phyloP scores from a whole-genome alignment of 768 basidiomycete genomes.

The Calocybe indica region DNA sequence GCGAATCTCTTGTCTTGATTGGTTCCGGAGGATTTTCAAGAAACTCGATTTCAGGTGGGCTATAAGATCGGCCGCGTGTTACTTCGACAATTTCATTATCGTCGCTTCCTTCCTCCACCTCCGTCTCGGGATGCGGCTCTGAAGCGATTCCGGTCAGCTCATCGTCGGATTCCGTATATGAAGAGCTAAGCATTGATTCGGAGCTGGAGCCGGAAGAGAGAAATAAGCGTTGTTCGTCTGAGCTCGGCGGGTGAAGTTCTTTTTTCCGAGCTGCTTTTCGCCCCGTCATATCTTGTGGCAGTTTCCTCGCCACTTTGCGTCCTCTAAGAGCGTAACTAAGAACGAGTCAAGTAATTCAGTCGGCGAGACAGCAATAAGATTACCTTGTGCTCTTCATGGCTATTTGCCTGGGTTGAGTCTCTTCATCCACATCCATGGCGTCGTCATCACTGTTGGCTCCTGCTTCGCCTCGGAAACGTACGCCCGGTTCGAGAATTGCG shows the following conservation, averaged over 20 bases:
- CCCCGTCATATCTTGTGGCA: no score
- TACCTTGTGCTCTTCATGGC: background rate
- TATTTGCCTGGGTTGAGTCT: background rate
- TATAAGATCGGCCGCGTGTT: conserved; percentile 7
- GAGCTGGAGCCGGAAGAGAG: no score
- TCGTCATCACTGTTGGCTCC: conserved; percentile 6
- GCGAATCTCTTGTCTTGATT: background rate
- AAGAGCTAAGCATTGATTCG: no score
- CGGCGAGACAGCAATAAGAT: background rate
- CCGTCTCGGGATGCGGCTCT: conserved; percentile 2
- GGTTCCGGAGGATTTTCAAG: conserved; percentile 9
- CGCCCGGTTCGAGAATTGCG: no score
- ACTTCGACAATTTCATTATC: conserved; percentile 7
- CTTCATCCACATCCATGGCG: conserved; percentile 8
- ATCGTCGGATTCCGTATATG: conserved; percentile 1
- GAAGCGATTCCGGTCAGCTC: conserved; percentile 2
- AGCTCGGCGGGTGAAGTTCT: no score
- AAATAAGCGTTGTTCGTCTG: no score
- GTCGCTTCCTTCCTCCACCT: conserved; percentile 3
- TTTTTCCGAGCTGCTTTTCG: no score
- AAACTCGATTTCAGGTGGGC: conserved; percentile 12
- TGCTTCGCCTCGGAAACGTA: background rate
- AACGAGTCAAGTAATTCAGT: conserved; percentile 2
- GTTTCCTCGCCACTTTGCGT: no score
- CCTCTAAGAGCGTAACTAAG: no score